Evolutionary conservation across 305 asterid species (phyloP).

Genomic region (Solanum aculeatissimum): DNA sequence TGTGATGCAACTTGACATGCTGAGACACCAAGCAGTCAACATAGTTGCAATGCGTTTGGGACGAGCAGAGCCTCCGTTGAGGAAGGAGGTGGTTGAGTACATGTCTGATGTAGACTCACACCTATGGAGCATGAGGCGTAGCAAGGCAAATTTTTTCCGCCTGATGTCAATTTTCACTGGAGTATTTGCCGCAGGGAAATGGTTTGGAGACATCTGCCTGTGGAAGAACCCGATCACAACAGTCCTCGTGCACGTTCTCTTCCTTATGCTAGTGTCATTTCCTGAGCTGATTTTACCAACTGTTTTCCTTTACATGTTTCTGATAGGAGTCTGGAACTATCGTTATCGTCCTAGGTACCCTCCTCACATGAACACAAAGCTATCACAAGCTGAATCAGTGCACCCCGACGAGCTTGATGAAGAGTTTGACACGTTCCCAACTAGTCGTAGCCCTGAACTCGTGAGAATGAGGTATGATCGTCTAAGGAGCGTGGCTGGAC

Average conservation of each 20-base stretch:
- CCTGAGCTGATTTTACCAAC: slow-evolving; percentile 62
- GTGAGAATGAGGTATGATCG: slow-evolving; percentile 40
- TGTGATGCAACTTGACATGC: slow-evolving; percentile 40
- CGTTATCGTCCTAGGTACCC: slow-evolving; percentile 34
- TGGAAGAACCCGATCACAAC: slow-evolving; percentile 72
- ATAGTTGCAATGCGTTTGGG: slow-evolving; percentile 48
- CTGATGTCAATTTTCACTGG: slow-evolving; percentile 49
- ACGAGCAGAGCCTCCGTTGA: slow-evolving; percentile 58
- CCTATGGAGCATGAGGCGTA: slow-evolving; percentile 74
- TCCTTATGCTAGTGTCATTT: slow-evolving; percentile 44
- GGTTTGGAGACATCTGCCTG: slow-evolving; percentile 44
- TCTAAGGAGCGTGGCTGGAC: slow-evolving; percentile 40
- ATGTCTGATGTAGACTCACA: slow-evolving; percentile 72
- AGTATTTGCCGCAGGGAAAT: slow-evolving; percentile 33
- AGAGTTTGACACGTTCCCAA: slow-evolving; percentile 49
- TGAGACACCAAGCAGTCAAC: slow-evolving; percentile 55
- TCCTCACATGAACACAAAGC: slow-evolving; percentile 47
- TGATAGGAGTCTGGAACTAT: slow-evolving; percentile 42
- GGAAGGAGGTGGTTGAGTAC: slow-evolving; percentile 63
- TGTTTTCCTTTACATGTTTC: slow-evolving; percentile 36
- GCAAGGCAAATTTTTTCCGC: slow-evolving; percentile 72
- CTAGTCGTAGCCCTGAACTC: slow-evolving; percentile 22
- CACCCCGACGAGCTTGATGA: slow-evolving; percentile 51
- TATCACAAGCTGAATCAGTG: slow-evolving; percentile 43
- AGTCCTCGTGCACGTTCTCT: slow-evolving; percentile 45